These are phyloP conservation scores for Acrodontium crateriforme DNA, from an alignment of 2,329 filamentous ascomycete species.

Conservation along the genomic window DNA sequence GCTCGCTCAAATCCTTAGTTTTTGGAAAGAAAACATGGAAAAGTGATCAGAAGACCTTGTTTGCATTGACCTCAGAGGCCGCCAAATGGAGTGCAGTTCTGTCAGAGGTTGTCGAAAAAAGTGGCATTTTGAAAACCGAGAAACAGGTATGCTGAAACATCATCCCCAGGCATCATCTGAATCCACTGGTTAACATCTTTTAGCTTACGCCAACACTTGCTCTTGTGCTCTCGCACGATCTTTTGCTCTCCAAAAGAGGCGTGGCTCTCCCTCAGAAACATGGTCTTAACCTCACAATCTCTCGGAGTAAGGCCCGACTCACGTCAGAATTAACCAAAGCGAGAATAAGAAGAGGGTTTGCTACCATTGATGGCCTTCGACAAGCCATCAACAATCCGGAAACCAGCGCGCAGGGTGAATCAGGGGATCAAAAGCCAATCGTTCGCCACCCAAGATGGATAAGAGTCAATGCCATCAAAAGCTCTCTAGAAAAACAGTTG, in stretches of 20 bases:
- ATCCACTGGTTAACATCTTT: slow-evolving; percentile 2
- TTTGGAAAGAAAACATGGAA: slow-evolving; percentile 63
- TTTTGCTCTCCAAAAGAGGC: slow-evolving; percentile 66
- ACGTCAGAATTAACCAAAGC: slow-evolving; percentile 70
- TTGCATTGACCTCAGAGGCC: slow-evolving; percentile 73
- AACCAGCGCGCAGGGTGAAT: slow-evolving; percentile 16
- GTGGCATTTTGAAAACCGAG: slow-evolving; percentile 64
- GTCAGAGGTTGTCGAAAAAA: slow-evolving; percentile 76
- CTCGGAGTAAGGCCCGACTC: slow-evolving; percentile 69
- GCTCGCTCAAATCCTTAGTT: slow-evolving; percentile 74
- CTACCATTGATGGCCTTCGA: slow-evolving; percentile 53
- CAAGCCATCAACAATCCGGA: slow-evolving; percentile 37
- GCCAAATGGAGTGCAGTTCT: slow-evolving; percentile 82
- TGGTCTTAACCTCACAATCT: slow-evolving; percentile 59
- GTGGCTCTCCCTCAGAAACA: slow-evolving; percentile 71
- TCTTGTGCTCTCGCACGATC: slow-evolving; percentile 73
- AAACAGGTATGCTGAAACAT: slow-evolving; percentile 50
- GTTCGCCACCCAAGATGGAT: slow-evolving; percentile 78
- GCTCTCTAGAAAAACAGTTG: slow-evolving; percentile 58
- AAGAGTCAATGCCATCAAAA: slow-evolving; percentile 67
- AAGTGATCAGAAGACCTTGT: slow-evolving; percentile 67
- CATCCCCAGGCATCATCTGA: too few relatives aligned
- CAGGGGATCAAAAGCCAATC: slow-evolving; percentile 21
- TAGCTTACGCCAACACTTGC: slow-evolving; percentile 70
- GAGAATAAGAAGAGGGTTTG: slow-evolving; percentile 56